These are phyloP conservation scores for Penicillium corylophilum DNA, from an alignment of 2,329 filamentous ascomycete species.

Conservation along the genomic window DNA sequence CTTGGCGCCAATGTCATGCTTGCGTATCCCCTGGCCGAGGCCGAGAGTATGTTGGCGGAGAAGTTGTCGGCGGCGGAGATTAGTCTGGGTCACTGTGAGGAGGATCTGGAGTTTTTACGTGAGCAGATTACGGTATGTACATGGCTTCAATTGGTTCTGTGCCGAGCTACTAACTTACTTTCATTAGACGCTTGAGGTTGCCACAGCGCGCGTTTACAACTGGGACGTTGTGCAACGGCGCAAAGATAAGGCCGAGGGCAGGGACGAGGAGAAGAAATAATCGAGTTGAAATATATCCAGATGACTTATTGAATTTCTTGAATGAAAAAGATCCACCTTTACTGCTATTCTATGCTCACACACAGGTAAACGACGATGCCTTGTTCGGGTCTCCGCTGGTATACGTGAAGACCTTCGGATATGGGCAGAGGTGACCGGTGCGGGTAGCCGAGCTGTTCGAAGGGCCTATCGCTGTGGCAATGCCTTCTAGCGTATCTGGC, in stretches of 20 bases:
- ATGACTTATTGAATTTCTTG: not conserved
- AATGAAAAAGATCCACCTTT: not conserved
- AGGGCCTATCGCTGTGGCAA: not conserved
- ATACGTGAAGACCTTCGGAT: too few relatives aligned
- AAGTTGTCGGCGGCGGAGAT: conserved; percentile 78
- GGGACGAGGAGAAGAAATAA: conserved; percentile 49
- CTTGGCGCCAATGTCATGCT: conserved; percentile 99
- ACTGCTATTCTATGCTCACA: not conserved
- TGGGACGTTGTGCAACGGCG: conserved; percentile 97
- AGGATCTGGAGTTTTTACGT: conserved; percentile 91
- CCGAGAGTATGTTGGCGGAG: conserved; percentile 70
- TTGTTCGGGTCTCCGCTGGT: not conserved
- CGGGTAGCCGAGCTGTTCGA: too few relatives aligned
- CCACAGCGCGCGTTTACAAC: conserved; percentile 96
- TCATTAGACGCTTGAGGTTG: conserved; percentile 88
- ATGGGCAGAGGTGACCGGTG: too few relatives aligned
- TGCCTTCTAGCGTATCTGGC: not conserved
- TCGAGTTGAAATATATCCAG: not conserved
- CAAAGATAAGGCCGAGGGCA: conserved; percentile 71
- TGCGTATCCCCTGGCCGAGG: conserved; percentile 86
- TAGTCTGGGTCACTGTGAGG: conserved; percentile 84
- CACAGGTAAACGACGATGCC: not conserved
- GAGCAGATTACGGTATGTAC: conserved; percentile 89
- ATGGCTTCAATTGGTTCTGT: not conserved
- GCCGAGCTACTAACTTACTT: conserved; percentile 4